Percentiles rank a stretch among this genome's conserved stretches.
These are phyloP conservation scores for Phaseolus lunatus DNA, from an alignment of 306 rosid genomes.

Conservation along the genomic window DNA sequence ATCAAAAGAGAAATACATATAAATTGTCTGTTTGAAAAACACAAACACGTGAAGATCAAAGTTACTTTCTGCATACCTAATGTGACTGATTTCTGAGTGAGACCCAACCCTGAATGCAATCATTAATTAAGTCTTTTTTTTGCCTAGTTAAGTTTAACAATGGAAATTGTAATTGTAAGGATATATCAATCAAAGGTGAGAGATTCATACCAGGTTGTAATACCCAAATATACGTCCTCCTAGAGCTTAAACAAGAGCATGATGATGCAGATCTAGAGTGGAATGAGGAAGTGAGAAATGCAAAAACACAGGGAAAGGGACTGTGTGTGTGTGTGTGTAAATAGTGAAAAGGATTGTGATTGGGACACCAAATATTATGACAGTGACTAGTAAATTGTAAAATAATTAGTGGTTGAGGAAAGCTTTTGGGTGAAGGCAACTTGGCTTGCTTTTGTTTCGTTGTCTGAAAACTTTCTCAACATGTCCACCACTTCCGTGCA, in stretches of 20 bases:
- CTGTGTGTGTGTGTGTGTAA: neutral
- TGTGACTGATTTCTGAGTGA: neutral
- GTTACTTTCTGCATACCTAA: neutral
- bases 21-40: constrained; percentile 14
- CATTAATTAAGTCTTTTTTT: neutral
- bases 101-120: neutral
- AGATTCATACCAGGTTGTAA: constrained; percentile 10
- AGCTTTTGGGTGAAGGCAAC: constrained; percentile 36
- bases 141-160: neutral
- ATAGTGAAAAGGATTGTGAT: constrained; percentile 30
- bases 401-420: constrained; percentile 31
- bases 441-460: constrained; percentile 2
- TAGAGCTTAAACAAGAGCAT: constrained; percentile 9
- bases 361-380: constrained; percentile 30
- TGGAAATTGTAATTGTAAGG: neutral
- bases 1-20: neutral
- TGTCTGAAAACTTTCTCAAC: neutral
- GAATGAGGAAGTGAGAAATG: constrained; percentile 6
- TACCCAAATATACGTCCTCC: neutral
- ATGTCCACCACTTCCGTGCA: neutral
- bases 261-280: constrained; percentile 3
- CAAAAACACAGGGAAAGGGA: neutral
- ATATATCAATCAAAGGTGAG: neutral
- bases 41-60: constrained; percentile 6
- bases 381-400: constrained; percentile 33